A percentile compares a stretch with the other conserved stretches of the same genome.
Evolutionary conservation across 83 land plant species (phyloP).

Genomic region (Larix sibirica): DNA sequence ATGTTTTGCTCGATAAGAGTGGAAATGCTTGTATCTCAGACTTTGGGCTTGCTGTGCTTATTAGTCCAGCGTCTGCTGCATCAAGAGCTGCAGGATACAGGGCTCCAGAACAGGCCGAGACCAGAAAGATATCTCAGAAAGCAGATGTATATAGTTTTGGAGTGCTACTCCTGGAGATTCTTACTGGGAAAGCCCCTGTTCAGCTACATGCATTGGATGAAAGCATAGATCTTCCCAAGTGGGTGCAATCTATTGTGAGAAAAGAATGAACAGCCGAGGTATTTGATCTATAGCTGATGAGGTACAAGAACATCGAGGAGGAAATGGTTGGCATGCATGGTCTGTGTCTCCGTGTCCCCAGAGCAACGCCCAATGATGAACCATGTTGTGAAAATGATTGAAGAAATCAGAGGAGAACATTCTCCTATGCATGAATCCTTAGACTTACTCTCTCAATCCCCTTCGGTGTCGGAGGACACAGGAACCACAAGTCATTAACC

Average conservation of each 20-base stretch:
- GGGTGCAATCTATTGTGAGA: conserved; percentile 50
- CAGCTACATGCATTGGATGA: conserved; percentile 18
- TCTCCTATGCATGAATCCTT: conserved; percentile 39
- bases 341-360: conserved; percentile 27
- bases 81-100: conserved; percentile 33
- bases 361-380: conserved; percentile 45
- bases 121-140: conserved; percentile 39
- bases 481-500: conserved; percentile 10
- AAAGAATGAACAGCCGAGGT: conserved; percentile 56
- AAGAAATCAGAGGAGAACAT: conserved; percentile 34
- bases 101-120: conserved; percentile 65
- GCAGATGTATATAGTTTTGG: conserved; percentile 83
- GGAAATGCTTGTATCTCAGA: conserved; percentile 75
- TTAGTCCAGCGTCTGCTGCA: conserved; percentile 35
- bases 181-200: conserved; percentile 70
- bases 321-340: conserved; percentile 43
- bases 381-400: conserved; percentile 38
- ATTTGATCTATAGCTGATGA: conserved; percentile 43
- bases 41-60: conserved; percentile 63
- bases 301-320: conserved; percentile 47
- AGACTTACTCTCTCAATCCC: conserved; percentile 54
- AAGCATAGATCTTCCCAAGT: conserved; percentile 36
- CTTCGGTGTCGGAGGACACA: conserved; percentile 36
- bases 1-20: conserved; percentile 71
- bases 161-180: conserved; percentile 69